Conservation (phyloP, 495 filamentous ascomycete genomes). For the Hypomontagnella monticulosa region DNA sequence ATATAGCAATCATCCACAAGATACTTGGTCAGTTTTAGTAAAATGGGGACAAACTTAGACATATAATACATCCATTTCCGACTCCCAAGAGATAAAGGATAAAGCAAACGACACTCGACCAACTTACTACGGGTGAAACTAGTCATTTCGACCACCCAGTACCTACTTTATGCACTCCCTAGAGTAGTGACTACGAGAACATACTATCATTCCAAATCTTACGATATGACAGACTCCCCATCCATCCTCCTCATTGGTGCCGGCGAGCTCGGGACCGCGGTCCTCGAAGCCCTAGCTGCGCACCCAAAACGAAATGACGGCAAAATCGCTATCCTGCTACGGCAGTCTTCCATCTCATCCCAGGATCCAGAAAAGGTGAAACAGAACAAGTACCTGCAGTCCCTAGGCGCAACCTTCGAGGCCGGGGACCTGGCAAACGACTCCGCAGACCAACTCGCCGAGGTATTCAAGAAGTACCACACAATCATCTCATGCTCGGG, state of each 20-base stretch:
- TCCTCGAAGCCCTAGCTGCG: conserved; percentile 58
- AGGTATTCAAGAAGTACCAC: conserved; percentile 58
- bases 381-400: conserved; percentile 37
- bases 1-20: too few relatives aligned
- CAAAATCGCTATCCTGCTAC: conserved; percentile 60
- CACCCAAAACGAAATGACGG: conserved; percentile 48
- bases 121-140: background rate
- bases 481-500: conserved; percentile 66
- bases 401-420: conserved; percentile 53
- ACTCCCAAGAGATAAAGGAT: too few relatives aligned
- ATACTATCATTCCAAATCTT: background rate
- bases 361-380: conserved; percentile 44
- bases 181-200: background rate
- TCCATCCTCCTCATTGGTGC: conserved; percentile 68
- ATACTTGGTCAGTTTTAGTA: too few relatives aligned
- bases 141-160: too few relatives aligned
- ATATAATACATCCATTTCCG: too few relatives aligned
- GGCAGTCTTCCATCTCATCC: conserved; percentile 53
- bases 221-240: conserved; percentile 3
- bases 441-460: conserved; percentile 50
- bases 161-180: too few relatives aligned
- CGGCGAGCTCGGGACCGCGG: conserved; percentile 67
- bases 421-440: conserved; percentile 58
- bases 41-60: too few relatives aligned
- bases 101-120: background rate